A percentile compares a stretch with the other conserved stretches of the same genome.
These are phyloP conservation scores for Plasmodium cynomolgi DNA, from an alignment of 169 alveolate genomes.

Conservation along the genomic window DNA sequence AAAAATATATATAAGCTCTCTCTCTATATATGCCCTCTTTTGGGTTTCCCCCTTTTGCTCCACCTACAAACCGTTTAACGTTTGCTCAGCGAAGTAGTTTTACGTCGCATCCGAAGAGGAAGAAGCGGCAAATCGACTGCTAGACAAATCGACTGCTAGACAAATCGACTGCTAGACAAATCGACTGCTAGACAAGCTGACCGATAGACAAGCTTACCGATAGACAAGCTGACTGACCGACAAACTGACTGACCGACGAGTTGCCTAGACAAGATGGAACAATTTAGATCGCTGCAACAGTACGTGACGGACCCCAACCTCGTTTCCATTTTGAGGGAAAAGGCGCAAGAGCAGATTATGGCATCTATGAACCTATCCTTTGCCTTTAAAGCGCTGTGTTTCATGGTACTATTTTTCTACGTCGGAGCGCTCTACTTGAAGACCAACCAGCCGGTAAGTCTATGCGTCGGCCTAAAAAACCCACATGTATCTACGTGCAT, in stretches of 20 bases:
- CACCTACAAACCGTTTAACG: not conserved
- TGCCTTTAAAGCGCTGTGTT: not conserved
- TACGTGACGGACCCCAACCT: not conserved
- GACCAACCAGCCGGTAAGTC: not conserved
- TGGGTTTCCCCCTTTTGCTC: not conserved
- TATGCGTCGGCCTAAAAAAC: too few species aligned
- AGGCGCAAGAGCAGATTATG: not conserved
- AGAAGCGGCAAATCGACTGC: not conserved
- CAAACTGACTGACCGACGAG: not conserved
- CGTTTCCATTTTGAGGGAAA: not conserved
- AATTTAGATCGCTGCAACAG: not conserved
- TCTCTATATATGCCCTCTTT: not conserved
- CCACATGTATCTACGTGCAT: not conserved
- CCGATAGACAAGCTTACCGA: not conserved
- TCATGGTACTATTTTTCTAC: not conserved
- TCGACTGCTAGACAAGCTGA: not conserved
- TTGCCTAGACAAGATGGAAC: not conserved
- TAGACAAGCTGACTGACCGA: not conserved
- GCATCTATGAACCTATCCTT: not conserved
- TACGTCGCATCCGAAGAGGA: not conserved
- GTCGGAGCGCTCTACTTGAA: not conserved
- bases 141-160: not conserved
- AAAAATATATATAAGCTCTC: not conserved
- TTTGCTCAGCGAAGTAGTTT: not conserved
- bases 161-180: not conserved